Conservation (phyloP, 1,139 yeast genomes). For the Yamadazyma buinensis region DNA sequence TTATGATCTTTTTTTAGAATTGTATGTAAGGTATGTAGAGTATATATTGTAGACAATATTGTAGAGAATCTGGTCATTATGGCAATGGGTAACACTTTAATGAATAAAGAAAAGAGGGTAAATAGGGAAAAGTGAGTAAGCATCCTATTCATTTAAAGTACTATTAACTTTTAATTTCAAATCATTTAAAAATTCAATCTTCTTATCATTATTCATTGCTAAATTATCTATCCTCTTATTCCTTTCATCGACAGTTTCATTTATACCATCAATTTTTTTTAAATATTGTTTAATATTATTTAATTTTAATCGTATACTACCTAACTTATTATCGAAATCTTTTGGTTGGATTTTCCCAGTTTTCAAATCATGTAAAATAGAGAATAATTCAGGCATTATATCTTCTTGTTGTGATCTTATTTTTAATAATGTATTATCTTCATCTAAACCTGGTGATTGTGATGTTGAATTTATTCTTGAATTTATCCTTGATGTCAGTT, state of each 20-base stretch:
- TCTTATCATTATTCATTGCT: slow-evolving; percentile 22
- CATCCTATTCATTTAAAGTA: no score
- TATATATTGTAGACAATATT: no score
- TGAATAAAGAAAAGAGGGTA: no score
- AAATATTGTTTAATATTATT: slow-evolving; percentile 28
- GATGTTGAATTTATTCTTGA: neutral
- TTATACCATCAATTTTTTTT: slow-evolving; percentile 37
- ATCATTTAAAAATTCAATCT: slow-evolving; percentile 18
- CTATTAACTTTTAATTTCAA: slow-evolving; percentile 1
- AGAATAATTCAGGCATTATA: slow-evolving; percentile 38
- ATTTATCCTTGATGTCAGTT: slow-evolving; percentile 1
- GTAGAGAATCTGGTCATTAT: no score
- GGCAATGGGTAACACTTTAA: no score
- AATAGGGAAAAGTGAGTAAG: no score
- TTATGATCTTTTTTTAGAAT: no score
- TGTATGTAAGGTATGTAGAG: no score
- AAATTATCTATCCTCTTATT: slow-evolving; percentile 24
- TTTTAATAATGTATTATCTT: slow-evolving; percentile 22
- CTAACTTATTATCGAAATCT: slow-evolving; percentile 44
- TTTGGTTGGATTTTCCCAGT: slow-evolving; percentile 36
- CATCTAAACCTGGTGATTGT: slow-evolving; percentile 9
- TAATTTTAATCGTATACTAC: slow-evolving; percentile 37
- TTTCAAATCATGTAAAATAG: slow-evolving; percentile 32
- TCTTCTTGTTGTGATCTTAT: slow-evolving; percentile 30
- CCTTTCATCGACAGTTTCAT: slow-evolving; percentile 32